Evolutionary conservation across 2,329 filamentous ascomycete species (phyloP), one percentile per base, ranked within the genome.

Genomic region (Blastomyces emzantsi): DNA sequence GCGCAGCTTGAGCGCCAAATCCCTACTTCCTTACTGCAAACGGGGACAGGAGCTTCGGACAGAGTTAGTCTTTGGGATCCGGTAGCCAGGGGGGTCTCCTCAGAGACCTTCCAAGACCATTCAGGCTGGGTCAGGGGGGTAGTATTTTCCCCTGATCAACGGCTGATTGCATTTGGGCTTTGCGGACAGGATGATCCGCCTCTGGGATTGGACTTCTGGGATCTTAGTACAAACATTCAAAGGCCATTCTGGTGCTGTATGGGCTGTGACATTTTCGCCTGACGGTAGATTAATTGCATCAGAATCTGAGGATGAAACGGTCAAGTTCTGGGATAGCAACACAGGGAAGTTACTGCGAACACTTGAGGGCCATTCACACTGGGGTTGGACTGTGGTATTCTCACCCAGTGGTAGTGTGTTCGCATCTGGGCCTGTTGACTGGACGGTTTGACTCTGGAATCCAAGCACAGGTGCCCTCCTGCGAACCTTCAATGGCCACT

Each of bases 371-470:
- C 67, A 72, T 60, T 65, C 60, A 13, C 49, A 55, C 25, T 59
- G 8, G 19, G 65, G 71, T 60, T 64, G 22, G 7, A 54, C 60
- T 30, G 64, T 72, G 41, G 68, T 63, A 11, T 73, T 72, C 64
- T 71, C 70, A 36, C 65, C 62, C 25, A 67, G 70, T 55, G 64
- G 67, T 28, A 65, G 66, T n/a, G 60, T 63, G n/a, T 30, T 73
- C 4, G 69, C 69, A 11, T 72, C 71, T 9, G 66, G 36, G 36
- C 70, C 69, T 5, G 6, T 56, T 15, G 69, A 72, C 56, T 33
- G 49, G 3, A 70, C 67, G 13, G 57, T 71, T 36, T 64, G 60
- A 47, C 45, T 72, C 17, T 72, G 69, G 70, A 63, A 71, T 63
- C 33, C 28, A n/a, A 39, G 15, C 19, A 65, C 64, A n/a, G 49